Evolutionary conservation across 176 grass and related monocot species (phyloP).

Genomic region (Lolium perenne): DNA sequence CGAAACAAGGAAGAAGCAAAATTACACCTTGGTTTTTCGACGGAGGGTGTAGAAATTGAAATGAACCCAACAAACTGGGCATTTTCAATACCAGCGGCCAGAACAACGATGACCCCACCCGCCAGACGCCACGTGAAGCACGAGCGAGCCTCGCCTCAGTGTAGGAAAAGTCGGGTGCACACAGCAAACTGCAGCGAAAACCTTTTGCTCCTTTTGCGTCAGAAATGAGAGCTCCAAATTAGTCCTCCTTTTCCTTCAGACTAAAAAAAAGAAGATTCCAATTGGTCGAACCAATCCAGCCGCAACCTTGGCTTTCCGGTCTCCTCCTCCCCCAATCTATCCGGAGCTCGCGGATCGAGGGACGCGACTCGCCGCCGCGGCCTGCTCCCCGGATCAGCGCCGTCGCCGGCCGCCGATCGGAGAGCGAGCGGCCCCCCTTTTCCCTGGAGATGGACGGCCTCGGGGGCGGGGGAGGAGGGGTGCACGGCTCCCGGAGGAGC

Average conservation of each 20-base stretch:
- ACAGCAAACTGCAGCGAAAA: neutral
- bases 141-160: fast-evolving
- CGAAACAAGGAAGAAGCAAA: too few species aligned
- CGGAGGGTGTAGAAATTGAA: too few species aligned
- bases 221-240: conserved; percentile 39
- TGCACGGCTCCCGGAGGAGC: conserved; percentile 53
- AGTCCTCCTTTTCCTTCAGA: conserved; percentile 13
- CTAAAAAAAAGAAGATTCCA: neutral
- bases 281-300: conserved; percentile 32
- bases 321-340: conserved; percentile 25
- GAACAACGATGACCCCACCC: too few species aligned
- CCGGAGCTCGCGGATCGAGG: conserved; percentile 48
- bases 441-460: conserved; percentile 62
- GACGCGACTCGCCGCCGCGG: conserved; percentile 4
- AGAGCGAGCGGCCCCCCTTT: conserved; percentile 12
- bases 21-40: too few species aligned
- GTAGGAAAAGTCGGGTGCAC: conserved; percentile 8
- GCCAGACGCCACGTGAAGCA: conserved; percentile 10
- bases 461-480: conserved; percentile 54
- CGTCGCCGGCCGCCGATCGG: conserved; percentile 38
- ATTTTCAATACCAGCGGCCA: too few species aligned
- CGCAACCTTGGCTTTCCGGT: conserved; percentile 51
- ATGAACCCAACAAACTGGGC: too few species aligned
- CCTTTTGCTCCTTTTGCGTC: neutral
- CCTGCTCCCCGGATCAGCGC: conserved; percentile 30